Evolutionary conservation across 2,329 filamentous ascomycete genomes (phyloP), one percentile per base, ranked within the genome.

Genomic region (Fusarium nelsonii): DNA sequence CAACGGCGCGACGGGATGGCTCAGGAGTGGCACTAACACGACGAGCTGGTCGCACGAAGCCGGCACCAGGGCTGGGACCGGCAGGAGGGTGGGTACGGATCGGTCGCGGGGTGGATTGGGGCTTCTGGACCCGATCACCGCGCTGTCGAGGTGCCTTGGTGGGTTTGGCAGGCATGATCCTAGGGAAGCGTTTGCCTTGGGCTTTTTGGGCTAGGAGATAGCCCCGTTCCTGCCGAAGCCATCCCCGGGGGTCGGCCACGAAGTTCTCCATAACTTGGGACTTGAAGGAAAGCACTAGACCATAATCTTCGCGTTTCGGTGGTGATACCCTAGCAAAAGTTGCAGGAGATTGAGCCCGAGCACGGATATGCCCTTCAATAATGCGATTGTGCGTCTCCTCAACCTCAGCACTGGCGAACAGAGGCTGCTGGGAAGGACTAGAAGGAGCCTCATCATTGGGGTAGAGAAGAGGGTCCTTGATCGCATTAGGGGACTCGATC

Each of bases 391-490:
- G 77, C 6, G 16, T 34, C 16, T 81, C 77, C 11, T 82, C 78
- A 18, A 79, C 70, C 40, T 85, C 81, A 34, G 78, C 75, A 14
- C 75, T 77, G 4, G 75, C 78, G 69, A 89, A 90, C 20, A 89
- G 78, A 6, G 86, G 84, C 12, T 80, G 80, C 58, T 85, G 81
- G 4, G 81, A 75, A 8, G 83, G 79, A 44, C 82, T 82, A 12
- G 78, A 70, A 4, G 74, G 78, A 48, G 39, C 71, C 12, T 75
- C 85, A 37, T 82, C 81, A 37, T 73, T 55, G 11, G 87, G 87
- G 68, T 87, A 90, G 33, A 90, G 78, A 34, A 90, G 87, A 3
- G 87, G 87, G 64, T 90, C 88, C 67, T 82, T 81, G 56, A 83
- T 75, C 41, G 78, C 75, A 40, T 63, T 60, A 23, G 75, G 68